Conservation (phyloP, 352 stramenopile species). For the Pythium phragmiticola region DNA sequence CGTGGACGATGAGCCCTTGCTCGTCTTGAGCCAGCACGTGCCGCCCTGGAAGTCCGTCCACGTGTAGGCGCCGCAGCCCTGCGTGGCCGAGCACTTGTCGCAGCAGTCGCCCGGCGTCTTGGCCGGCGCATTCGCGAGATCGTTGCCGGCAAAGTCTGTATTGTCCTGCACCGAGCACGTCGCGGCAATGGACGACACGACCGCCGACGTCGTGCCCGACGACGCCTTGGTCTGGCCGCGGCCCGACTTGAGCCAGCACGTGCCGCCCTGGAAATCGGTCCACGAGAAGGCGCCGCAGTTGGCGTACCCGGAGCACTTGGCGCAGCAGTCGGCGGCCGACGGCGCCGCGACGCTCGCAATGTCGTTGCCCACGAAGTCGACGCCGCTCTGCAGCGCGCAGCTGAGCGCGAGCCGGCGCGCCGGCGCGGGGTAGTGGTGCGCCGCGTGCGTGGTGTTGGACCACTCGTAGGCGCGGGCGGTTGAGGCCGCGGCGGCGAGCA, state of each 20-base stretch:
- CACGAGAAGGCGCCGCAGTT: constrained; percentile 22
- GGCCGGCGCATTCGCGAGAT: constrained; percentile 22
- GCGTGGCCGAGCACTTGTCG: constrained; percentile 11
- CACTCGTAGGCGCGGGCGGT: background rate
- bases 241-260: constrained; percentile 18
- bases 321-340: constrained; percentile 2
- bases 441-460: constrained; percentile 4
- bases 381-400: constrained; percentile 5
- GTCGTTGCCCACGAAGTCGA: constrained; percentile 13
- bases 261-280: constrained; percentile 28
- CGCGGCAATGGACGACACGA: background rate
- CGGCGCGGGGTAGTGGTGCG: background rate
- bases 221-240: constrained; percentile 1
- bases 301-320: background rate
- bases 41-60: constrained; percentile 45
- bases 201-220: constrained; percentile 1
- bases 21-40: constrained; percentile 52
- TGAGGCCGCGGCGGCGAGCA: background rate
- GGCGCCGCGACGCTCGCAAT: constrained; percentile 2
- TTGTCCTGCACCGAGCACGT: constrained; percentile 14
- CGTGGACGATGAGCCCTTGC: background rate
- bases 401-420: constrained; percentile 9
- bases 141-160: constrained; percentile 33
- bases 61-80: constrained; percentile 14
- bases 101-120: constrained; percentile 20